Evolutionary conservation across 768 basidiomycete genomes (phyloP), one percentile per base, ranked within the genome.

Genomic region (Heimioporus sp.): DNA sequence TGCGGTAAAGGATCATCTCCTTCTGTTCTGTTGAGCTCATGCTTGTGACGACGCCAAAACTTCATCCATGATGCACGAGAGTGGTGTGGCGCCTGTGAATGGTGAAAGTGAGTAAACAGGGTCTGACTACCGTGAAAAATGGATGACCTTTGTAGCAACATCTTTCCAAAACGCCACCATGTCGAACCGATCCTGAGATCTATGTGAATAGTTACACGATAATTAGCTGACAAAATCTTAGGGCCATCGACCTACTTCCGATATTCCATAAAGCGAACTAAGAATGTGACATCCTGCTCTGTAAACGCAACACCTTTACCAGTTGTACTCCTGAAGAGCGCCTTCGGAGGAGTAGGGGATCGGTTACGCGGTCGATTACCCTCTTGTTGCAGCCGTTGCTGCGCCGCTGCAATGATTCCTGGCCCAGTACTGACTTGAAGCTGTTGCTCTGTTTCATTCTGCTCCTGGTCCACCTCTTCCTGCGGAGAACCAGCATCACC

Each of bases 11-110:
- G 86, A 11, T 83, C 87, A 53, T 87, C 86, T 1, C 71, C 75
- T n/a, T 84, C 83, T 3, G 75, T 73, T 51, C 80, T 80, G 46
- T 85, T 77, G 35, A 91, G 72, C 59, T 93, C 91, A 59, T 93
- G 91, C 58, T 90, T 90, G 66, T 93, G 91, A 49, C 91, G 76
- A 15, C 91, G 80, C 82, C 90, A 93, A 68, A 85, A 93, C 69
- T 93, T 93, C 89, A 93, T 91, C 91, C 91, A 93, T 7, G 91
- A 93, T 43, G 91, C 91, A 35, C 90, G 84, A 21, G 91, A 92
- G 63, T 93, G 91, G 68, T 93, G 91, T 0, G 91, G 91, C 0
- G 90, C 90, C 87, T 90, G 60, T 19, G 19, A 43, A 46, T 19
- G n/a, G 21, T 36, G 35, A 32, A 10, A 9, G 32, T 60, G 30